phyloP scores from a whole-genome alignment of 495 filamentous ascomycete genomes.

The Chaetomium tenue region DNA sequence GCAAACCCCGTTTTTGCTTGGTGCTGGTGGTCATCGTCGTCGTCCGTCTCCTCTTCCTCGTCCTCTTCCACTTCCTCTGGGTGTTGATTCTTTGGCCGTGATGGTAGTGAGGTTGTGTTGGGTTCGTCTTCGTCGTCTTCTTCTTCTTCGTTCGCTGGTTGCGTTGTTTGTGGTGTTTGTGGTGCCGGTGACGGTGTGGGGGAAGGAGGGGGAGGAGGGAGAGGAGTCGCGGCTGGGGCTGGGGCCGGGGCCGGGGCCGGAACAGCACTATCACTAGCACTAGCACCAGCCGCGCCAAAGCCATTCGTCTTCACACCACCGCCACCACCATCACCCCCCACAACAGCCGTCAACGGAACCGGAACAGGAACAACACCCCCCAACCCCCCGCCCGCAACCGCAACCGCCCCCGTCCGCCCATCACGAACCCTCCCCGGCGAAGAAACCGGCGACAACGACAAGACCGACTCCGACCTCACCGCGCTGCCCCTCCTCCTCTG shows the following conservation, averaged over 20 bases:
- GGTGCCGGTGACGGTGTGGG: neutral
- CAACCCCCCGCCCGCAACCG: neutral
- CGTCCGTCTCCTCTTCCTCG: slow-evolving; percentile 1
- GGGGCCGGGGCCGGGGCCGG: neutral
- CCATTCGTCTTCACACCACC: neutral
- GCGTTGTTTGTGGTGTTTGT: neutral
- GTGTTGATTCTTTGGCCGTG: too few species aligned
- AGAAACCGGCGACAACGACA: slow-evolving; percentile 29
- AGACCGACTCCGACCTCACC: slow-evolving; percentile 35
- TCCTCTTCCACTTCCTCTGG: neutral
- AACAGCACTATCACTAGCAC: neutral
- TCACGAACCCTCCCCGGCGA: slow-evolving; percentile 14
- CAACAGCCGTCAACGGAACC: neutral
- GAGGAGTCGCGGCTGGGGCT: neutral
- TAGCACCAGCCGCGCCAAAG: neutral
- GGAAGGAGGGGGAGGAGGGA: neutral
- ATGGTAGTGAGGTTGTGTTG: neutral
- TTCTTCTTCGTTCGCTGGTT: neutral
- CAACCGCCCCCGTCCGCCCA: neutral
- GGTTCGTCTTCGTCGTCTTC: neutral
- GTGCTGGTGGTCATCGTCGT: too few species aligned
- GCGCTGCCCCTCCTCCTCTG: neutral
- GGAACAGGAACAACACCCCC: neutral
- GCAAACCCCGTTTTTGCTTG: neutral
- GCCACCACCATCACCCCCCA: too few species aligned